Base-by-base conservation (phyloP, 805 yeast genomes). In the Wickerhamiella lipophila region DNA sequence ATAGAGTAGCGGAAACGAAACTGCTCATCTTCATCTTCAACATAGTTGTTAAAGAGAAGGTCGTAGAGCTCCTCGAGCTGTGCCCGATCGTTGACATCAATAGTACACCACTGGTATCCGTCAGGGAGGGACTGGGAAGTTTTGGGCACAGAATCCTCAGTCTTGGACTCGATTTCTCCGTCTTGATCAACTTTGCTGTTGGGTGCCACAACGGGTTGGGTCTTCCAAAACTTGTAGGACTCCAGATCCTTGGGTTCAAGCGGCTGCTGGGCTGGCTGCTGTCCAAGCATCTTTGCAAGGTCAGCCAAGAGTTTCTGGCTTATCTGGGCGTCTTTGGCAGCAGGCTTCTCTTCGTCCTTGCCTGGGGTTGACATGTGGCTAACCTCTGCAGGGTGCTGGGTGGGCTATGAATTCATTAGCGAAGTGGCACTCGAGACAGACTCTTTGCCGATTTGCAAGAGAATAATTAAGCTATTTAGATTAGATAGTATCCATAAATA, bases 171-270 rank as follows among this genome's bases (percentile, higher is more conserved):
- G 55, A 88, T 85, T 6, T 94, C 89, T 0, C 96, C 96, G 60
- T 86, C 95, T 59, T 81, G 92, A 60, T 83, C 83, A 54, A 88
- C 78, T 26, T 71, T 71, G 27, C 35, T 21, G 13, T 36, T 42
- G 19, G 48, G 48, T 3, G 48, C 42, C 7, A 87, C 75, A 18
- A 92, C 97, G 0, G 98, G 98, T 67, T 92, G 98, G 2, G 98
- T 92, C 60, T 83, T 84, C 98, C 98, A 92, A 67, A 92, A 92
- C 68, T 83, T 85, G 70, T 88, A 85, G 60, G 88, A 94, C 47
- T 83, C 78, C 83, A 87, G 86, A 19, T 79, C 54, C 54, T 67
- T 67, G 13, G 58, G 64, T 18, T 45, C 42, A 15, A 45, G 42
- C 13, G 26, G 25, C 8, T 36, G 42, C 43, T 47, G 45, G 6